phyloP scores from a whole-genome alignment of 192 early-diverging fungal genomes.

The Umbelopsis sp. region DNA sequence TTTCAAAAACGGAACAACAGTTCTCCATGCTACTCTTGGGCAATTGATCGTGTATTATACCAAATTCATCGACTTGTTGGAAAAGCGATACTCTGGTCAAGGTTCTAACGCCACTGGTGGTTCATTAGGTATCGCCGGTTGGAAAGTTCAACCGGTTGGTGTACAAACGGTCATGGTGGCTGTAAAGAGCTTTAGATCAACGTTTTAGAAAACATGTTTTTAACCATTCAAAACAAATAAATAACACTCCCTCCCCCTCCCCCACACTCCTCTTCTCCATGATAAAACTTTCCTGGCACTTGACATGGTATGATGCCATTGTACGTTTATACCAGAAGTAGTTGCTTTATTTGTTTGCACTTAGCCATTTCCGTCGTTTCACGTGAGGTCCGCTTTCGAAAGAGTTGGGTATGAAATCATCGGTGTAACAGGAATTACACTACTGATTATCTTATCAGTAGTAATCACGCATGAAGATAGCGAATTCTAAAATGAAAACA shows the following conservation, averaged over 20 bases:
- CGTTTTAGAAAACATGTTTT: constrained; percentile 43
- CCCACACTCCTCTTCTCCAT: too few species aligned
- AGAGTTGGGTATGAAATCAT: not conserved
- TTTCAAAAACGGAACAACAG: constrained; percentile 92
- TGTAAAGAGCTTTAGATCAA: constrained; percentile 88
- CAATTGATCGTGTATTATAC: constrained; percentile 94
- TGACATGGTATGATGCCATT: too few species aligned
- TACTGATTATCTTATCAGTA: not conserved
- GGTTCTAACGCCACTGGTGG: not conserved
- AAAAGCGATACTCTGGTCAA: constrained; percentile 65
- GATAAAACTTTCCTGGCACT: too few species aligned
- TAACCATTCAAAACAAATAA: too few species aligned
- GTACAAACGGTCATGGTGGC: constrained; percentile 95
- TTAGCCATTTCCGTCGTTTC: not conserved
- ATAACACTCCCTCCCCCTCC: too few species aligned
- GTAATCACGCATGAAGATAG: too few species aligned
- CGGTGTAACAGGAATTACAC: not conserved
- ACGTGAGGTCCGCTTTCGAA: not conserved
- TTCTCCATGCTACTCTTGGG: constrained; percentile 86
- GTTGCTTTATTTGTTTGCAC: not conserved
- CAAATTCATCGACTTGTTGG: constrained; percentile 79
- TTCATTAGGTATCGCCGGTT: constrained; percentile 24
- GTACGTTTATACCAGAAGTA: not conserved
- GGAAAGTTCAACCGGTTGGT: constrained; percentile 72
- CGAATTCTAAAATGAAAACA: too few species aligned